Evolutionary conservation across 176 grass and related monocot genomes (phyloP).

Genomic region (Cenchrus purpureus): DNA sequence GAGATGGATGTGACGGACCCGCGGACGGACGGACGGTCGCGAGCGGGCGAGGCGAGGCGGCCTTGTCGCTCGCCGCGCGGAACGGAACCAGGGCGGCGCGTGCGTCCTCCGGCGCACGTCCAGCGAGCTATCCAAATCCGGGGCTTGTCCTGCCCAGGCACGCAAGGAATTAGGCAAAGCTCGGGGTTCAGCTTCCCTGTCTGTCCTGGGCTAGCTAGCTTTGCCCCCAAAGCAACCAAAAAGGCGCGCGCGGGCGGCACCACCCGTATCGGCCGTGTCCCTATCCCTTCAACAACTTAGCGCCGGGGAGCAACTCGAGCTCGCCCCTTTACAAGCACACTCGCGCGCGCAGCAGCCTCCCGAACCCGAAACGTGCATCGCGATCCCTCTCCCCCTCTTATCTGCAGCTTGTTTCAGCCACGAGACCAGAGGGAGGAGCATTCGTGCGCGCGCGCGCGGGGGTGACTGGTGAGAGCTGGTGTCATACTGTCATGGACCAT

Average conservation of each 20-base stretch:
- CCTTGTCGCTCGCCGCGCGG: neutral
- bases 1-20: conserved; percentile 1
- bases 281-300: conserved; percentile 39
- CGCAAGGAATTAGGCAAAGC: neutral
- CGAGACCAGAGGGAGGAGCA: neutral
- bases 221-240: conserved; percentile 27
- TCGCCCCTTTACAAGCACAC: conserved; percentile 18
- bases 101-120: neutral
- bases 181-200: neutral
- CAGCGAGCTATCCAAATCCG: neutral
- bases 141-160: neutral
- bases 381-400: neutral
- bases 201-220: neutral
- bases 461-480: neutral
- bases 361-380: neutral
- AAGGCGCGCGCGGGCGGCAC: conserved; percentile 1
- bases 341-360: neutral
- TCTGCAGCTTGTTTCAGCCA: neutral
- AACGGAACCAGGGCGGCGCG: neutral
- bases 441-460: neutral
- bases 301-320: neutral
- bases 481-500: conserved; percentile 8
- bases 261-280: neutral
- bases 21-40: neutral
- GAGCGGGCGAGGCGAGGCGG: neutral